These are phyloP conservation scores for Emmonsiellopsis sp. DNA, from an alignment of 2,329 filamentous ascomycete genomes.

Conservation along the genomic window DNA sequence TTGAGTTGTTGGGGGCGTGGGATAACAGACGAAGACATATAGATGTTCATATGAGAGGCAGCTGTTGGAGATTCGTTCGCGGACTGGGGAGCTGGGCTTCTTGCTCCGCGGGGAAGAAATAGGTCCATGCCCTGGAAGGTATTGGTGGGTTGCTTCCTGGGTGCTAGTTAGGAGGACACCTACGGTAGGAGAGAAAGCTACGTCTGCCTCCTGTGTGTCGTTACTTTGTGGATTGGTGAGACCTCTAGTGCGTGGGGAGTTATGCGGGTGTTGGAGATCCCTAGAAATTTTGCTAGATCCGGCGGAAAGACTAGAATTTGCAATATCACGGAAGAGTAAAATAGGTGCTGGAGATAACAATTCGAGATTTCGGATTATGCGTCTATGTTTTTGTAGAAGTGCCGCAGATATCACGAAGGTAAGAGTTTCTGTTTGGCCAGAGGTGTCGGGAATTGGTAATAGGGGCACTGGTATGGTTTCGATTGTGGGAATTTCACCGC, in stretches of 20 bases:
- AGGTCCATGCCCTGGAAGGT: constrained; percentile 52
- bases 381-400: constrained; percentile 19
- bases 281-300: constrained; percentile 1
- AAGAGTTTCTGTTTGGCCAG: constrained; percentile 14
- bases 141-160: constrained; percentile 61
- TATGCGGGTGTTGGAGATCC: background rate
- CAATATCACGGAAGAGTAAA: constrained; percentile 17
- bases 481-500: no score
- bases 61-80: constrained; percentile 45
- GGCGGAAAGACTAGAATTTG: no score
- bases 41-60: constrained; percentile 57
- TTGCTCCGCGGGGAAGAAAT: background rate
- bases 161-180: constrained; percentile 64
- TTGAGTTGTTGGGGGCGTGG: constrained; percentile 13
- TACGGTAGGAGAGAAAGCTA: constrained; percentile 58
- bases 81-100: constrained; percentile 35
- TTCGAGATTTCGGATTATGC: constrained; percentile 10
- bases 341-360: constrained; percentile 1
- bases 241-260: no score
- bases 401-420: constrained; percentile 17
- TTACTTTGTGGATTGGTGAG: constrained; percentile 3
- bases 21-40: constrained; percentile 53
- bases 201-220: constrained; percentile 43
- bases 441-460: background rate
- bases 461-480: background rate